Percentiles rank a stretch among this genome's conserved stretches.
Conservation (phyloP, 129 eudicot species). For the Flaveria robusta region DNA sequence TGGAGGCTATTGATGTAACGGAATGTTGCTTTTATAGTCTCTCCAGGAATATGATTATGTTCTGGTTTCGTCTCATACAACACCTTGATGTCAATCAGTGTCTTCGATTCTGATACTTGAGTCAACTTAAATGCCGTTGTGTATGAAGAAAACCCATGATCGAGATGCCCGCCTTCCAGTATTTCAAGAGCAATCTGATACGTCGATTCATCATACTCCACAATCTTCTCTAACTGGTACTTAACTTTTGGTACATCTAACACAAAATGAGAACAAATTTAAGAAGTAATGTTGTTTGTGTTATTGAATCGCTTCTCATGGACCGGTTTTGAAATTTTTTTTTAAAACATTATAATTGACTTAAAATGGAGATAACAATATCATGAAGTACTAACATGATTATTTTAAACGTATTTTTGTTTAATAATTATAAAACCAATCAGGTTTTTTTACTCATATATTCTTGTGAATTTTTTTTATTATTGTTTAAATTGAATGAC, state of each 20-base stretch:
- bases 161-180: constrained; percentile 45
- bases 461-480: too few species aligned
- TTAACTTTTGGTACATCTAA: constrained; percentile 33
- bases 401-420: too few species aligned
- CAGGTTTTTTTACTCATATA: too few species aligned
- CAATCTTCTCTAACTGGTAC: constrained; percentile 47
- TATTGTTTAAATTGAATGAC: too few species aligned
- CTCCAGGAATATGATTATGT: constrained; percentile 26
- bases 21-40: constrained; percentile 39
- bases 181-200: constrained; percentile 43
- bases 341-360: too few species aligned
- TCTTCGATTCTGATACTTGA: constrained; percentile 27
- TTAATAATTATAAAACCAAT: too few species aligned
- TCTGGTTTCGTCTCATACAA: constrained; percentile 41
- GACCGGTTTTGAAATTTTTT: too few species aligned
- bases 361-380: too few species aligned
- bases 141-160: constrained; percentile 33
- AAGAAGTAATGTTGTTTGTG: too few species aligned
- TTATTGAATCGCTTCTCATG: too few species aligned
- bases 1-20: constrained; percentile 34
- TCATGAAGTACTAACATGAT: too few species aligned
- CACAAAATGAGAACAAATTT: not conserved
- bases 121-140: constrained; percentile 34
- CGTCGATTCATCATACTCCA: constrained; percentile 35
- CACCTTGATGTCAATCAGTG: constrained; percentile 38